Evolutionary conservation across 768 basidiomycete genomes (phyloP).

Genomic region (Tephrocybe sp.): DNA sequence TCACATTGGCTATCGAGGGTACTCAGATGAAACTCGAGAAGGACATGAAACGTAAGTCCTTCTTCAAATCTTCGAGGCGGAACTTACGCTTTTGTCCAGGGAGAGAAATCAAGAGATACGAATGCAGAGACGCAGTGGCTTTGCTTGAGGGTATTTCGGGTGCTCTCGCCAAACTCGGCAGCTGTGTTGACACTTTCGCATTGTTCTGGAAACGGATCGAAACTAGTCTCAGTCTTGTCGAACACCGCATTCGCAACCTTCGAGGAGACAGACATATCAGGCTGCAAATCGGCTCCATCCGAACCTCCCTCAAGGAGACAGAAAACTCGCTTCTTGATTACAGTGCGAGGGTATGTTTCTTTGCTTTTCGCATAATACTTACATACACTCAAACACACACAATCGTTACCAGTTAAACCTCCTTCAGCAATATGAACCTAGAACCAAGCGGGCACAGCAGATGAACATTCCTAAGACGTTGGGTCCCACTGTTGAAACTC

Average conservation of each 20-base stretch:
- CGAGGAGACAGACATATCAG: constrained; percentile 1
- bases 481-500: background rate
- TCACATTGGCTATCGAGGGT: constrained; percentile 14
- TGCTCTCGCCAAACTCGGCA: constrained; percentile 8
- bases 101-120: constrained; percentile 11
- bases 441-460: background rate
- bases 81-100: constrained; percentile 1
- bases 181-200: constrained; percentile 10
- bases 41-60: constrained; percentile 14
- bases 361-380: background rate
- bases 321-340: constrained; percentile 1
- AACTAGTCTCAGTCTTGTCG: constrained; percentile 8
- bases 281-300: constrained; percentile 1
- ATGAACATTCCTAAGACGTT: background rate
- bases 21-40: constrained; percentile 14
- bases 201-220: constrained; percentile 14
- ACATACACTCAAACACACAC: background rate
- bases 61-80: background rate
- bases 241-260: constrained; percentile 10
- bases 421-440: background rate
- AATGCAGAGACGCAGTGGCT: constrained; percentile 8
- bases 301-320: background rate
- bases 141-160: constrained; percentile 2
- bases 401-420: background rate
- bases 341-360: background rate